Percentiles rank a stretch among this genome's conserved stretches.
Conservation (phyloP, 192 early-diverging fungal species). For the Chytriomyces sp. region DNA sequence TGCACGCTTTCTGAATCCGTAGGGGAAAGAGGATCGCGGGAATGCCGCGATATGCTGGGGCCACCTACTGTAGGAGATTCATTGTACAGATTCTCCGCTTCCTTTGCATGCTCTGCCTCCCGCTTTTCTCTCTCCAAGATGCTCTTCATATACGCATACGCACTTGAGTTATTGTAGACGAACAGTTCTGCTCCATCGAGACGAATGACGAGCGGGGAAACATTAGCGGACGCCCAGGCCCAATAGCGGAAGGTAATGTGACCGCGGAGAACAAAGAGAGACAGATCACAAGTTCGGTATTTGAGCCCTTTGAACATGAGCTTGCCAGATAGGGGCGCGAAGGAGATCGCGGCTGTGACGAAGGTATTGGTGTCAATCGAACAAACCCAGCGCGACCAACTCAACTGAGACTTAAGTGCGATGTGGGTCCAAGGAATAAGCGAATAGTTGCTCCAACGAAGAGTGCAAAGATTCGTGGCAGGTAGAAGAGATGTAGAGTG, state of each 20-base stretch:
- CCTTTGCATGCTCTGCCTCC: background rate
- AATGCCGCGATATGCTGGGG: background rate
- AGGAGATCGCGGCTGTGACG: constrained; percentile 60
- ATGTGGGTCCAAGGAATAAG: background rate
- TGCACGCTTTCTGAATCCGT: background rate
- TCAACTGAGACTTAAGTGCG: background rate
- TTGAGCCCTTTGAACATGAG: constrained; percentile 78
- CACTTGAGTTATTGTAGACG: constrained; percentile 75
- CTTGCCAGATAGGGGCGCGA: constrained; percentile 71
- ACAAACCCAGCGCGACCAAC: background rate
- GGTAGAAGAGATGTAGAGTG: constrained; percentile 14
- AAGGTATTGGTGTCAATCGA: background rate
- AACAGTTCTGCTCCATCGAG: constrained; percentile 81
- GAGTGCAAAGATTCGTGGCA: background rate
- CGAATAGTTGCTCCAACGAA: background rate
- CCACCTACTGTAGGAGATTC: background rate
- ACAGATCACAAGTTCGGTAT: constrained; percentile 71
- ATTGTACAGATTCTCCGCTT: too few relatives aligned
- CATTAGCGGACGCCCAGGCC: constrained; percentile 25
- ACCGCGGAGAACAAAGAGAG: constrained; percentile 69
- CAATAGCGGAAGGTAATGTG: constrained; percentile 75
- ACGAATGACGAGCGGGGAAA: constrained; percentile 63
- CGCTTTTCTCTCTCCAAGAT: constrained; percentile 25
- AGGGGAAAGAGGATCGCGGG: background rate
- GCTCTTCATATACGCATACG: constrained; percentile 60